These are phyloP conservation scores for Bacidia gigantensis DNA, from an alignment of 495 filamentous ascomycete genomes.

Conservation along the genomic window DNA sequence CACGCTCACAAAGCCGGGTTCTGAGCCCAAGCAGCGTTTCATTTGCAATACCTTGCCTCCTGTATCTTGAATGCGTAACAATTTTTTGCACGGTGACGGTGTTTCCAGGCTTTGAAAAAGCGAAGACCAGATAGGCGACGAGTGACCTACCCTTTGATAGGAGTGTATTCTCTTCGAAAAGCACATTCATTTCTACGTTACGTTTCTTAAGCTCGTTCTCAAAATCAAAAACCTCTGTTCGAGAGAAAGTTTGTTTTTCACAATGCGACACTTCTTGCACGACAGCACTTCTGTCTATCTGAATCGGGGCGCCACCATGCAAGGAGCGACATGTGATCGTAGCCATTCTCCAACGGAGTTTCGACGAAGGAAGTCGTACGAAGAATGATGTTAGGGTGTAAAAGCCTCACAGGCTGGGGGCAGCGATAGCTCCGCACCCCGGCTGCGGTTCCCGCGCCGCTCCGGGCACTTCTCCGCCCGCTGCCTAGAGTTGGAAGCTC, in stretches of 20 bases:
- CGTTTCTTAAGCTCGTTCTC: slow-evolving; percentile 40
- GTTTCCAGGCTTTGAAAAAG: slow-evolving; percentile 32
- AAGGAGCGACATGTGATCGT: neutral
- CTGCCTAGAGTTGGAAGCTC: no score
- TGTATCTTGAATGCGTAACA: slow-evolving; percentile 38
- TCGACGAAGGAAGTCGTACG: no score
- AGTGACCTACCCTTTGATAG: slow-evolving; percentile 9
- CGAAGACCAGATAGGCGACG: slow-evolving; percentile 42
- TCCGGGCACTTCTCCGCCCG: neutral
- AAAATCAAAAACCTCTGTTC: slow-evolving; percentile 43
- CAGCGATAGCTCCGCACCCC: no score
- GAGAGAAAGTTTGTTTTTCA: slow-evolving; percentile 45
- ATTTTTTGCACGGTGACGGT: slow-evolving; percentile 44
- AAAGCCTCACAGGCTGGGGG: no score
- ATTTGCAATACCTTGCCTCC: slow-evolving; percentile 39
- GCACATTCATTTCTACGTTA: slow-evolving; percentile 39
- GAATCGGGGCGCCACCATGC: neutral
- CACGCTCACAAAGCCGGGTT: slow-evolving; percentile 34
- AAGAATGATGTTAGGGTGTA: no score
- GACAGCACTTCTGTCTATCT: slow-evolving; percentile 19
- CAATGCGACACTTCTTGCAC: slow-evolving; percentile 31
- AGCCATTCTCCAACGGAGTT: no score
- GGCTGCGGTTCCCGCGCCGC: neutral
- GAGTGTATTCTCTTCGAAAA: slow-evolving; percentile 20
- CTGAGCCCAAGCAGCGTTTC: slow-evolving; percentile 33